A percentile compares a stretch with the other conserved stretches of the same genome.
Evolutionary conservation across 768 basidiomycete species (phyloP).

Genomic region (Melanogaster broomeanus): DNA sequence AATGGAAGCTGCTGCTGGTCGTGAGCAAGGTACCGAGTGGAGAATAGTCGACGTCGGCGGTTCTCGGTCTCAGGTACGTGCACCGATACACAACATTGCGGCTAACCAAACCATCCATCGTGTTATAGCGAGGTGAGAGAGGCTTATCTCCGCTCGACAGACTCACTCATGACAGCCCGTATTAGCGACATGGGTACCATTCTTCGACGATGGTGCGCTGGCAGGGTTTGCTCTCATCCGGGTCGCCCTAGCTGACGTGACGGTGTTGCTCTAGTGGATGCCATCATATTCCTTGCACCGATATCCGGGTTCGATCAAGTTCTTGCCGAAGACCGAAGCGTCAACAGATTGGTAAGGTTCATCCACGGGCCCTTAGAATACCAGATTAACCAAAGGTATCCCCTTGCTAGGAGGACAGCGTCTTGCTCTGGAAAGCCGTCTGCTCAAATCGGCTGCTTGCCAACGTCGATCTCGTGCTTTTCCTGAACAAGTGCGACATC

Average conservation of each 20-base stretch:
- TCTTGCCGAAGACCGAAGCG: constrained; percentile 50
- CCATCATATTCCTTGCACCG: constrained; percentile 62
- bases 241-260: too few relatives aligned
- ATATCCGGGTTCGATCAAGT: constrained; percentile 60
- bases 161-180: constrained; percentile 10
- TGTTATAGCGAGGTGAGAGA: constrained; percentile 35
- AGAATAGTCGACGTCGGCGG: constrained; percentile 57
- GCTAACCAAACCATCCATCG: constrained; percentile 6
- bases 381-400: background rate
- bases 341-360: constrained; percentile 48
- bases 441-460: constrained; percentile 74
- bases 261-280: constrained; percentile 26
- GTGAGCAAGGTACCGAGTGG: constrained; percentile 55
- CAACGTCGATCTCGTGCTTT: constrained; percentile 72
- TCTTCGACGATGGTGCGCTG: constrained; percentile 50
- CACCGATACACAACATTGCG: background rate
- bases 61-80: constrained; percentile 49
- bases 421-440: constrained; percentile 75
- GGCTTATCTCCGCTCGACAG: background rate
- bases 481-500: constrained; percentile 84
- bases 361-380: background rate
- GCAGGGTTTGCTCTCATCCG: background rate
- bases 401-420: constrained; percentile 65
- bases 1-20: constrained; percentile 62
- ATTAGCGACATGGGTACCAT: constrained; percentile 53